These are phyloP conservation scores for Cucurbitaria berberidis DNA, from an alignment of 2,329 filamentous ascomycete species.

Conservation along the genomic window DNA sequence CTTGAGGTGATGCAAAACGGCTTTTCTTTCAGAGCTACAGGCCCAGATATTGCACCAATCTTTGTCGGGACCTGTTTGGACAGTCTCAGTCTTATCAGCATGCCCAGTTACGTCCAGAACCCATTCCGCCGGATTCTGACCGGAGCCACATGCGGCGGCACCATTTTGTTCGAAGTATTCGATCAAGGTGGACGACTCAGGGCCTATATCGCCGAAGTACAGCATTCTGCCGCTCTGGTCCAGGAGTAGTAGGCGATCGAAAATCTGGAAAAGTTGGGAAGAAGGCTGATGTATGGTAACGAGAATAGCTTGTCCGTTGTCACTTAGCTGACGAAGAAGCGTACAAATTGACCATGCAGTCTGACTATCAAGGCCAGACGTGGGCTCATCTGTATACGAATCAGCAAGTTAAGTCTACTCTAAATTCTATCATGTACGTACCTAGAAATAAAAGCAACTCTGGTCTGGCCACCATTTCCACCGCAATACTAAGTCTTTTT, in stretches of 20 bases:
- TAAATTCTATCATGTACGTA: too few species aligned
- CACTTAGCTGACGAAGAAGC: constrained; percentile 82
- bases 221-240: constrained; percentile 74
- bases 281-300: constrained; percentile 96
- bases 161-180: constrained; percentile 76
- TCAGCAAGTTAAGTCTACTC: too few species aligned
- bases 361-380: constrained; percentile 78
- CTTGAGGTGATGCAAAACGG: too few species aligned
- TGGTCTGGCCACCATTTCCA: constrained; percentile 46
- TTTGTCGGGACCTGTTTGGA: too few species aligned
- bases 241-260: constrained; percentile 77
- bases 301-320: constrained; percentile 78
- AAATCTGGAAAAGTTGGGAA: constrained; percentile 86
- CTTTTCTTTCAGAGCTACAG: too few species aligned
- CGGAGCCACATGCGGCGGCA: constrained; percentile 64
- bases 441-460: constrained; percentile 24
- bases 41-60: too few species aligned
- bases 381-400: too few species aligned
- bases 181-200: constrained; percentile 68
- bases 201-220: constrained; percentile 79
- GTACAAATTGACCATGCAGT: constrained; percentile 88
- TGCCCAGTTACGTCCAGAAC: constrained; percentile 58
- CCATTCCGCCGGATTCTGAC: constrained; percentile 81
- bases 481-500: constrained; percentile 66
- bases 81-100: too few species aligned